Base-by-base conservation (phyloP, 495 filamentous ascomycete species). In the Penicillium ochrochloron region DNA sequence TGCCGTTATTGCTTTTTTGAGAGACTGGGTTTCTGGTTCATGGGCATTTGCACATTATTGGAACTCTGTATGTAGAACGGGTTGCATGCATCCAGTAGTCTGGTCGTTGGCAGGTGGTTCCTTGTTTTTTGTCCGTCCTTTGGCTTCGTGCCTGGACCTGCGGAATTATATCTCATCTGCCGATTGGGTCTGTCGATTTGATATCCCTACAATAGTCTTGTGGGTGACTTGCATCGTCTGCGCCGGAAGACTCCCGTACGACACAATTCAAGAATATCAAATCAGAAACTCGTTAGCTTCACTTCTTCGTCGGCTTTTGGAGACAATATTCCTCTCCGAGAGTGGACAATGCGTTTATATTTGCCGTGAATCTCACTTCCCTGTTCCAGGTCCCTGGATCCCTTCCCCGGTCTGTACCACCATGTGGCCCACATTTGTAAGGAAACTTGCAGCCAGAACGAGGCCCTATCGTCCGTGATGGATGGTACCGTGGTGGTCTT, bases 401-500 rank as follows among this genome's bases (percentile, higher is more conserved):
- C 29, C 17, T n/a, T 34, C 15, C 29, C 34, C 11, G 19, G 9
- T 46, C 37, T 37, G 64, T 63, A 52, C 35, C 60, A 69, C 62
- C 66, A 69, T 69, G 66, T 69, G 66, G 35, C 59, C 56, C 46
- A 35, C 33, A 19, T 17, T 56, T 31, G 6, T 3, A 31, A 56
- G 63, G 66, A 51, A 65, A 64, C 66, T 53, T 69, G 63, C 66
- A 65, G 62, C 15, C 8, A 46, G 42, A 59, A 66, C 52, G 59
- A 60, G 41, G 41, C 29, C 50, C 48, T 42, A 27, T 21, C n/a
- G 37, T 5, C 52, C 52, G 57, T 57, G n/a, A 31, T 55, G 62
- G 66, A 25, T 12, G 10, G 2, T 23, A 25, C 19, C 10, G 44
- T 14, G 21, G 14, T 48, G 44, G 10, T 21, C 44, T 12, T 23